phyloP scores from a whole-genome alignment of 805 yeast species.

The Monosporozyma siamensis region DNA sequence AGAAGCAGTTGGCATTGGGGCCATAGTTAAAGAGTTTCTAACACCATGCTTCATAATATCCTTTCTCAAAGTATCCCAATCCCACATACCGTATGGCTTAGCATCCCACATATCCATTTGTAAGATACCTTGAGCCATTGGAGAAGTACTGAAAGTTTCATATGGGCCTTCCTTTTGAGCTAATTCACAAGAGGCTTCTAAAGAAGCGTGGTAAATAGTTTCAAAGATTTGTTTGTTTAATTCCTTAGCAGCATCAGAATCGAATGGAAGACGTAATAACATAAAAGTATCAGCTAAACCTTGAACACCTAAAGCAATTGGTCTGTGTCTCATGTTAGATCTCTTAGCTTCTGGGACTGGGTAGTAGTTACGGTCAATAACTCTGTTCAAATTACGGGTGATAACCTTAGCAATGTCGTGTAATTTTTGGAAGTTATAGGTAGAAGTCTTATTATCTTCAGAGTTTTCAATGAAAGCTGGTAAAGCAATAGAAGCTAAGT shows the following conservation, averaged over 20 bases:
- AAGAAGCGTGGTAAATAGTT: slow-evolving; percentile 89
- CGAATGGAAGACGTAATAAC: slow-evolving; percentile 75
- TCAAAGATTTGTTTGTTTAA: slow-evolving; percentile 83
- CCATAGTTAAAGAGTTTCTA: slow-evolving; percentile 79
- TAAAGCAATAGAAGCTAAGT: slow-evolving; percentile 79
- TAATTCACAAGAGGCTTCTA: slow-evolving; percentile 76
- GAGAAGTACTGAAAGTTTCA: slow-evolving; percentile 69
- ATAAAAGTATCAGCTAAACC: slow-evolving; percentile 90
- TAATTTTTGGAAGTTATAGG: slow-evolving; percentile 60
- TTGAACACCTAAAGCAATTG: slow-evolving; percentile 91
- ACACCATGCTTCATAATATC: slow-evolving; percentile 56
- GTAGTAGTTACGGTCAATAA: slow-evolving; percentile 75
- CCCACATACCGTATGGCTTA: slow-evolving; percentile 69
- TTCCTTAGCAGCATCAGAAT: slow-evolving; percentile 64
- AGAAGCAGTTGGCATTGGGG: slow-evolving; percentile 97
- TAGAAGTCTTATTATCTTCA: slow-evolving; percentile 34
- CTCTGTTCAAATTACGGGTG: slow-evolving; percentile 63
- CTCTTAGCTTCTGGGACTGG: slow-evolving; percentile 66
- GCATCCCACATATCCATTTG: slow-evolving; percentile 84
- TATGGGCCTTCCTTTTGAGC: slow-evolving; percentile 64
- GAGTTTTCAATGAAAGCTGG: slow-evolving; percentile 57
- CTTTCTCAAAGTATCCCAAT: slow-evolving; percentile 65
- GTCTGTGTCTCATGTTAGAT: slow-evolving; percentile 76
- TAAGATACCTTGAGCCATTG: slow-evolving; percentile 73
- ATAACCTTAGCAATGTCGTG: slow-evolving; percentile 72